These are phyloP conservation scores for Chytriomyces sp. DNA, from an alignment of 192 early-diverging fungal genomes.

Conservation along the genomic window DNA sequence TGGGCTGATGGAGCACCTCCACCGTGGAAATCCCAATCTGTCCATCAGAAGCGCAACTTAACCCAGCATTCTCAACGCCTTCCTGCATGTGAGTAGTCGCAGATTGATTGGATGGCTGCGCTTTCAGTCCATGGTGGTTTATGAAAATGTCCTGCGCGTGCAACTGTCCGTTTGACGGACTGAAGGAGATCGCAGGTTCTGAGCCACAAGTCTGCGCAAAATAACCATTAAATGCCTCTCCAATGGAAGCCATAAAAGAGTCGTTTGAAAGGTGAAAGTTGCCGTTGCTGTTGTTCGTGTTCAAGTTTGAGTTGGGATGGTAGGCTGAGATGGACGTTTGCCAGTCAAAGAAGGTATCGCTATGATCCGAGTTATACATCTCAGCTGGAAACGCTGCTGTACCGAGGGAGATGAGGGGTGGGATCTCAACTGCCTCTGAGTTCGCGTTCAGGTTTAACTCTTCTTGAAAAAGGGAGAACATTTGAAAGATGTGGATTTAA, in stretches of 20 bases:
- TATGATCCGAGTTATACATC: background rate
- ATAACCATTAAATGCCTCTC: slow-evolving; percentile 8
- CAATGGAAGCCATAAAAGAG: background rate
- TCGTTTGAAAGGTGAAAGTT: background rate
- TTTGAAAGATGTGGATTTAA: no score
- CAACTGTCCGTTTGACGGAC: background rate
- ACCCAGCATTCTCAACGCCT: background rate
- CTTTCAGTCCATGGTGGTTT: background rate
- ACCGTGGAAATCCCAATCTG: slow-evolving; percentile 19
- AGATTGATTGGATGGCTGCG: background rate
- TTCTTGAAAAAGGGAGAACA: no score
- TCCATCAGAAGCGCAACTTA: background rate
- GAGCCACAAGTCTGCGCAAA: slow-evolving; percentile 13
- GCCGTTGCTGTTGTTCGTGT: background rate
- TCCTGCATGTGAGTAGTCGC: background rate
- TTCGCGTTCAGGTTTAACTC: no score
- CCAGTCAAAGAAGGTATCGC: background rate
- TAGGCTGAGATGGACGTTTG: background rate
- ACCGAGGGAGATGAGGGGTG: no score
- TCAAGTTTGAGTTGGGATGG: background rate
- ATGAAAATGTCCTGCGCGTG: background rate
- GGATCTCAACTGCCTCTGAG: no score
- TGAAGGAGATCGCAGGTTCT: background rate
- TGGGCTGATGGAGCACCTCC: slow-evolving; percentile 11
- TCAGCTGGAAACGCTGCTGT: background rate